phyloP scores from a whole-genome alignment of 2,329 filamentous ascomycete genomes.

The Emmonsia crescens region DNA sequence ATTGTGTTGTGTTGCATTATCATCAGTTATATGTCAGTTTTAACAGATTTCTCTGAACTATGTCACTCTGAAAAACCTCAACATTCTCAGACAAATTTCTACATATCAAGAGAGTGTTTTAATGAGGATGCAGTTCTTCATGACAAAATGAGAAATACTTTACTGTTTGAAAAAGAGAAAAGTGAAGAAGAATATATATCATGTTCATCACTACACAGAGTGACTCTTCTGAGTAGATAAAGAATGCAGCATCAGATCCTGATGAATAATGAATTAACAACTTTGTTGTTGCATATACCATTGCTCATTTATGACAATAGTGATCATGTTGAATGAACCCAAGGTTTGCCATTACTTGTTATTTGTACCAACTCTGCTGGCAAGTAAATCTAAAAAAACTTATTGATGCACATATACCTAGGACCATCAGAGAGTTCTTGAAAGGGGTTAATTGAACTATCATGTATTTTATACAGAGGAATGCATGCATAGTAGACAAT shows the following conservation, averaged over 20 bases:
- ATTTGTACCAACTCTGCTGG: no score
- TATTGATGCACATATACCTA: not conserved
- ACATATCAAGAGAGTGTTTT: no score
- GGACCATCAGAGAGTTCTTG: not conserved
- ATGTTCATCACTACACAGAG: not conserved
- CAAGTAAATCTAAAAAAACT: not conserved
- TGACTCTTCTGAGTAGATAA: not conserved
- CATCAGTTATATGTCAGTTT: not conserved
- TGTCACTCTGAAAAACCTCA: not conserved
- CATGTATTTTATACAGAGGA: not conserved
- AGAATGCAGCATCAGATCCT: not conserved
- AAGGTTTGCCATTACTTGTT: not conserved
- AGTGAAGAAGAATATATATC: no score
- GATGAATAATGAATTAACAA: not conserved
- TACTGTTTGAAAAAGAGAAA: no score
- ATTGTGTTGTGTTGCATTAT: not conserved
- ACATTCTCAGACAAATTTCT: not conserved
- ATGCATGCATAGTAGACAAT: not conserved
- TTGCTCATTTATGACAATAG: not conserved
- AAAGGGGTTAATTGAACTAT: not conserved
- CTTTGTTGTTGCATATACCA: not conserved
- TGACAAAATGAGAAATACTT: no score
- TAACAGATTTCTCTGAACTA: not conserved
- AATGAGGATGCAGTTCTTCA: no score
- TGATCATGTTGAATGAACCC: not conserved